phyloP scores from a whole-genome alignment of 192 early-diverging fungal species.

The Oehlia diaphana region DNA sequence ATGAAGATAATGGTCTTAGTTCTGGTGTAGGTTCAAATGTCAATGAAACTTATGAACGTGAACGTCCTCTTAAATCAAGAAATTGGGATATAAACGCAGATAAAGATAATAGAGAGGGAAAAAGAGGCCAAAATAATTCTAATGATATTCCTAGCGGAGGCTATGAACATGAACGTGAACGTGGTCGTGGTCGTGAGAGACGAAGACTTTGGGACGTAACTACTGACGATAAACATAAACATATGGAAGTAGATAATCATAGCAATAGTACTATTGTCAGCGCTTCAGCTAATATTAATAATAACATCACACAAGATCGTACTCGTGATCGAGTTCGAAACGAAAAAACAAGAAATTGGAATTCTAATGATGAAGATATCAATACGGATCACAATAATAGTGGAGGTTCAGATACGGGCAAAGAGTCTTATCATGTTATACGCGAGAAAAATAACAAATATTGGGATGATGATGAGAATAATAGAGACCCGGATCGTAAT shows the following conservation, averaged over 20 bases:
- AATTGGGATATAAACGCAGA: constrained; percentile 8
- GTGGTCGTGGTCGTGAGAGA: constrained; percentile 7
- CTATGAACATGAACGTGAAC: neutral
- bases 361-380: neutral
- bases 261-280: neutral
- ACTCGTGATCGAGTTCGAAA: neutral
- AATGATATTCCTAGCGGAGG: neutral
- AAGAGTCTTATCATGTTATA: neutral
- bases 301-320: neutral
- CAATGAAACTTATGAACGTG: neutral
- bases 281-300: neutral
- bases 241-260: neutral
- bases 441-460: neutral
- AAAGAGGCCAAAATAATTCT: neutral
- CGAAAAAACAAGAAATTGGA: neutral
- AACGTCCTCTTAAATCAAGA: neutral
- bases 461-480: constrained; percentile 13
- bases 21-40: neutral
- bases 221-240: neutral
- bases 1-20: neutral
- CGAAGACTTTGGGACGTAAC: constrained; percentile 2
- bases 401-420: neutral
- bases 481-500: neutral
- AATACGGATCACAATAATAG: neutral
- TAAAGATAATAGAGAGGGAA: neutral